Conservation (phyloP, 495 filamentous ascomycete genomes). For the Cercophora sp. region DNA sequence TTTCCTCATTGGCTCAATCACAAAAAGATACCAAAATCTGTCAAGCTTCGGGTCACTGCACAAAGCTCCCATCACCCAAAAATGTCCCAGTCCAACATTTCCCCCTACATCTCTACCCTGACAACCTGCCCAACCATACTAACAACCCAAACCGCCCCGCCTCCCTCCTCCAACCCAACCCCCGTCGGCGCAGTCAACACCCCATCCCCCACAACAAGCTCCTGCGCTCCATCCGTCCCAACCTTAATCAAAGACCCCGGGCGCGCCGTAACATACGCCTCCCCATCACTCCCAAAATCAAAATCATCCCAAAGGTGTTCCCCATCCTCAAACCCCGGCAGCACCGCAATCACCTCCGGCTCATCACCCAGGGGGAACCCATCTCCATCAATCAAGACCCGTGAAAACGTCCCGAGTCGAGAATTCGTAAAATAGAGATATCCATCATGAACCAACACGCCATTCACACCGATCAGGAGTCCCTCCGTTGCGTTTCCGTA, state of each 20-base stretch:
- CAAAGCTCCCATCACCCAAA: no score
- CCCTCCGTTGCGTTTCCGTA: neutral
- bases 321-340: neutral
- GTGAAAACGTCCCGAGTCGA: slow-evolving; percentile 29
- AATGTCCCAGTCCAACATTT: neutral
- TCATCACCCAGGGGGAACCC: slow-evolving; percentile 20
- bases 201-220: neutral
- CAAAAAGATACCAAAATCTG: no score
- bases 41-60: no score
- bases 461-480: slow-evolving; percentile 36
- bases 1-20: no score
- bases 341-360: neutral
- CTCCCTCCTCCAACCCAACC: neutral
- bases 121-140: neutral
- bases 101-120: neutral
- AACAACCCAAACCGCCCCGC: neutral
- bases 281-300: slow-evolving; percentile 23
- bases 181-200: slow-evolving; percentile 1
- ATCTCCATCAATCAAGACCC: slow-evolving; percentile 25
- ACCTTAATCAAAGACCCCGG: slow-evolving; percentile 27
- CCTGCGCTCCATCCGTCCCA: neutral
- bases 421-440: slow-evolving; percentile 42
- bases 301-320: slow-evolving; percentile 31
- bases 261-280: slow-evolving; percentile 31
- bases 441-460: slow-evolving; percentile 22